Evolutionary conservation across 768 basidiomycete species (phyloP).

Genomic region (Coprinopsis strossmayeri): DNA sequence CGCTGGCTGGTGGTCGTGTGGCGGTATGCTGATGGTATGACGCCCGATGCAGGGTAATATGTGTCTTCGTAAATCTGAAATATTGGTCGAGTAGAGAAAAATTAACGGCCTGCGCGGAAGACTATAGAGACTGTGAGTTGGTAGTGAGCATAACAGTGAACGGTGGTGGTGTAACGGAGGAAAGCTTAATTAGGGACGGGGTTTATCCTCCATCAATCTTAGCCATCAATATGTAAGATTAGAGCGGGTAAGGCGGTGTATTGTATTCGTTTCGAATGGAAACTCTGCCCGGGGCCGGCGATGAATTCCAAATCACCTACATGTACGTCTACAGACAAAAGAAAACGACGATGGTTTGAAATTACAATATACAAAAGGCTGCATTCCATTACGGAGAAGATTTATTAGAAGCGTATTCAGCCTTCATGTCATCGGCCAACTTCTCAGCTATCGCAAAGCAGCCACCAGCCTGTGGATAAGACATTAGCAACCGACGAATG

Average conservation of each 20-base stretch:
- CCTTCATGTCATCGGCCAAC: slow-evolving; percentile 25
- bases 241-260: no score
- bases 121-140: slow-evolving; percentile 1
- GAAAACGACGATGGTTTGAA: no score
- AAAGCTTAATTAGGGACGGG: neutral
- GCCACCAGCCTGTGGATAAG: slow-evolving; percentile 20
- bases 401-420: slow-evolving; percentile 12
- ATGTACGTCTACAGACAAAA: no score
- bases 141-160: neutral
- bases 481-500: neutral
- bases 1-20: no score
- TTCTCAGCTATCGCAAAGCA: slow-evolving; percentile 27
- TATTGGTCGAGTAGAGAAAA: neutral
- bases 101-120: neutral
- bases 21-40: no score
- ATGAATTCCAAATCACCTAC: no score
- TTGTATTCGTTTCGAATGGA: no score
- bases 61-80: neutral
- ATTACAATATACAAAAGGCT: neutral
- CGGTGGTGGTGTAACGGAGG: neutral
- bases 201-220: neutral
- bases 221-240: neutral
- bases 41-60: neutral
- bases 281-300: no score
- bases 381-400: no score